A percentile compares a stretch with the other conserved stretches of the same genome.
Evolutionary conservation across 345 rosid species (phyloP).

Genomic region (Eucalyptus globulus): DNA sequence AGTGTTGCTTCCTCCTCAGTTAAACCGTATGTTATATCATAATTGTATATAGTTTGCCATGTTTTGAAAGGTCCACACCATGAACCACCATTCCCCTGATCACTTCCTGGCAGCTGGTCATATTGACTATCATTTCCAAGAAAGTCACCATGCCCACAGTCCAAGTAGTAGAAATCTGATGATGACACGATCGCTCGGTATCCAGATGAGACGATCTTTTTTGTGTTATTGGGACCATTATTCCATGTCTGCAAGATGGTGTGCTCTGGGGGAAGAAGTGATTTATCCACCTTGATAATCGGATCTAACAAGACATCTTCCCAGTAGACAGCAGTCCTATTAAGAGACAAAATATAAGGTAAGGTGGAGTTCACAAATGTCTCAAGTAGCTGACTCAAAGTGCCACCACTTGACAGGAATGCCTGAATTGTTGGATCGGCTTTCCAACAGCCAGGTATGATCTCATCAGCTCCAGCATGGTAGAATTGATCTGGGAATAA

Average conservation of each 20-base stretch:
- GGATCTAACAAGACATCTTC: conserved; percentile 61
- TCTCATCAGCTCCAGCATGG: conserved; percentile 76
- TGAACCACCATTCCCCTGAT: conserved; percentile 31
- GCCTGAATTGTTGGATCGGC: conserved; percentile 44
- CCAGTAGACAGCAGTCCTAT: conserved; percentile 77
- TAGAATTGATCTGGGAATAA: conserved; percentile 66
- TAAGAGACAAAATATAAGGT: conserved; percentile 51
- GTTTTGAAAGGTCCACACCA: conserved; percentile 92
- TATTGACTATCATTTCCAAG: conserved; percentile 67
- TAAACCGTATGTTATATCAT: conserved; percentile 64
- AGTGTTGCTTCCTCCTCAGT: conserved; percentile 51
- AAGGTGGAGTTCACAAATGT: conserved; percentile 45
- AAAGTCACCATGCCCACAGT: conserved; percentile 74
- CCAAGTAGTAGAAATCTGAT: conserved; percentile 72
- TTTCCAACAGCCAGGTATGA: conserved; percentile 79
- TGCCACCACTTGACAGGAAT: conserved; percentile 50
- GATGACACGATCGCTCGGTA: conserved; percentile 78
- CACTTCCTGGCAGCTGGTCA: conserved; percentile 10
- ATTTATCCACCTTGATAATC: conserved; percentile 32
- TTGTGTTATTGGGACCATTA: conserved; percentile 56
- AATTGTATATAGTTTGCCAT: conserved; percentile 81
- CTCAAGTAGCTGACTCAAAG: conserved; percentile 57
- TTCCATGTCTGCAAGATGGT: conserved; percentile 86
- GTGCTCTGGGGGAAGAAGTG: conserved; percentile 39
- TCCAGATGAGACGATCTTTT: conserved; percentile 54